Base-by-base conservation (phyloP, 2,329 filamentous ascomycete species). In the Coniella vitis region DNA sequence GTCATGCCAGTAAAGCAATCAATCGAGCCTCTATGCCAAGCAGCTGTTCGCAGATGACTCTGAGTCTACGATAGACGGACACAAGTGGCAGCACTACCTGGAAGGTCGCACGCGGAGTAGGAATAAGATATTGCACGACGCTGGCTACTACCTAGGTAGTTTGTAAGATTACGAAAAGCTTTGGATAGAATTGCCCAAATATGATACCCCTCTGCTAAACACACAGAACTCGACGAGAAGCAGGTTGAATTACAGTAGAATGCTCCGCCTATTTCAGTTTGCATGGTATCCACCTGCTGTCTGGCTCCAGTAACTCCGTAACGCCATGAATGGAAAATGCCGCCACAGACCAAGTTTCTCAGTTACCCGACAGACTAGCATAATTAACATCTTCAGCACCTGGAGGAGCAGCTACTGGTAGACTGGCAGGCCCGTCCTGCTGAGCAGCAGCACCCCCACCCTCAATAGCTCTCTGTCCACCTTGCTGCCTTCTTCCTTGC, bases 381-480 rank as follows among this genome's bases (percentile, higher is more conserved):
- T 96, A 96, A 52, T 87, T 80, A 38, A 88, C 79, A 54, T 93
- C 86, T 8, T 79, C 82, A 12, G 78, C 76, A 13, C 90, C 90
- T 0, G 90, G 90, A 3, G 90, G 90, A 13, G 89, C 79, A 22
- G 87, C 86, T 40, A 91, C 75, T 3, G 74, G 68, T 47, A 70
- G 62, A 3, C 58, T 58, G 5, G 67, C 56, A 58, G 47, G 55
- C 3, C 55, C 61, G 7, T 56, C 54, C 19, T 54, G 55, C 22
- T 56, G 48, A 4, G 39, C 47, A 14, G 51, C 48, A 10, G 54
- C 57, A 7, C 57, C 58, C 5, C 56, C 62, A 12, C 58, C 63
- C 52, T 62, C 61, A 19, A 66, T 60, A 0, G 62, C 60, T 54
- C 58, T 65, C 29, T 58, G 62, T 0, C 54, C 58, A 16, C 58